Base-by-base conservation (phyloP, 805 yeast genomes). In the Kodamaea leandrae region DNA sequence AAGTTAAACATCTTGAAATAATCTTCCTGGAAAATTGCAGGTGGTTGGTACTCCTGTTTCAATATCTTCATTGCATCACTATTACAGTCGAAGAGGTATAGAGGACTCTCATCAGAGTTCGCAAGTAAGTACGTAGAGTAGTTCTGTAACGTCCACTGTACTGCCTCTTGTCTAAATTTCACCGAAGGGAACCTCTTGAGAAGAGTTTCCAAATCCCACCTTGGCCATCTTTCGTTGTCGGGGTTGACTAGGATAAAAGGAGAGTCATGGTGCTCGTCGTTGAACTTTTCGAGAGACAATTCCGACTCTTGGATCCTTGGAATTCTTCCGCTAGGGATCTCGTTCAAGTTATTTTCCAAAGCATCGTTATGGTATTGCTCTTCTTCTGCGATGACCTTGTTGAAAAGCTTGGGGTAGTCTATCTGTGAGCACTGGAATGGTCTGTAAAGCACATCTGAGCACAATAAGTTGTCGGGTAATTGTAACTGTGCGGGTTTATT, bases 401-500 rank as follows among this genome's bases (percentile, higher is more conserved):
- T 56, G 49, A 84, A 77, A 3, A 78, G 52, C 18, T 60, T 54
- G 4, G 57, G 49, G 57, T 85, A 86, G 53, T 84, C 73, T 14
- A 86, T 69, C 47, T 82, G 84, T 1, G 95, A 72, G 48, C 93
- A 82, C 54, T 86, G 93, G 53, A 76, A 88, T 2, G 96, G 96
- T 37, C 93, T 71, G 58, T 82, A 89, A 10, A 90, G 60, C n/a
- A 77, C 50, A 55, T 89, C 96, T 0, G 95, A 84, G 55, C 83
- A 86, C 3, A 88, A 51, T 23, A 78, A 51, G 45, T 74, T 73
- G 19, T 64, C 74, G 0, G 68, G 64, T 17, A 80, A 60, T 43
- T 72, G 71, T 6, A 81, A 49, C 12, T 78, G 73, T 20, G 78
- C 82, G 20, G 57, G 58, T 9, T 62, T 41, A 6, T 49, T 53